Base-by-base conservation (phyloP, 2,329 filamentous ascomycete genomes). In the Podosphaera leucotricha region DNA sequence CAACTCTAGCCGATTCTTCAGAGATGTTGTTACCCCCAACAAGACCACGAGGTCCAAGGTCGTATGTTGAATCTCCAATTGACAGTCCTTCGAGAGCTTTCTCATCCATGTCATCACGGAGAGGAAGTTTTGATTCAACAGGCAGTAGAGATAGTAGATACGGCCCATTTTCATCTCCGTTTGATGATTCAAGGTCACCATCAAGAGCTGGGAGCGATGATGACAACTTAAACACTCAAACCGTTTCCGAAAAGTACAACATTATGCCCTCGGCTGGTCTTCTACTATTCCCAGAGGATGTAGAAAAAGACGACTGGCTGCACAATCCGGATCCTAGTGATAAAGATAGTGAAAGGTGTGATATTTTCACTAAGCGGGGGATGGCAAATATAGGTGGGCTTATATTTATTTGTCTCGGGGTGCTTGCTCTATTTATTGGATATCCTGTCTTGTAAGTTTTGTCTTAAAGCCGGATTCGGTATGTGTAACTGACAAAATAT, bases 231-330 rank as follows among this genome's bases (percentile, higher is more conserved):
- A 81, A 79, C 53, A 81, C 76, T 0, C 76, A 81, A 60, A 80
- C 77, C 1, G 77, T 81, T 2, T 73, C 74, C 15, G 74, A 80
- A 54, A 81, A 81, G 58, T 81, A 77, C 59, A 80, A 79, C 54
- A 80, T 82, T 44, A 64, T 72, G 56, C 76, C 77, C 0, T 76
- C 73, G 2, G 71, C 75, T 13, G 75, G 75, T 5, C 60, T 81
- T 43, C 57, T 82, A 36, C 60, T 81, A 18, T 81, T 76, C 52
- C 77, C 77, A 0, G 75, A 80, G 56, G 77, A 81, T 54, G 71
- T 80, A 19, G 77, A 82, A 57, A 79, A 79, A 53, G 77, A 82
- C 55, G 77, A 82, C 54, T 77, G 71, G 49, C 54, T 82, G 48
- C 77, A 82, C 55, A 80, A 80, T 52, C 77, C 77, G 0, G 75